A percentile compares a stretch with the other conserved stretches of the same genome.
Evolutionary conservation across 2,329 filamentous ascomycete species (phyloP).

Genomic region (Erysiphe pulchra): DNA sequence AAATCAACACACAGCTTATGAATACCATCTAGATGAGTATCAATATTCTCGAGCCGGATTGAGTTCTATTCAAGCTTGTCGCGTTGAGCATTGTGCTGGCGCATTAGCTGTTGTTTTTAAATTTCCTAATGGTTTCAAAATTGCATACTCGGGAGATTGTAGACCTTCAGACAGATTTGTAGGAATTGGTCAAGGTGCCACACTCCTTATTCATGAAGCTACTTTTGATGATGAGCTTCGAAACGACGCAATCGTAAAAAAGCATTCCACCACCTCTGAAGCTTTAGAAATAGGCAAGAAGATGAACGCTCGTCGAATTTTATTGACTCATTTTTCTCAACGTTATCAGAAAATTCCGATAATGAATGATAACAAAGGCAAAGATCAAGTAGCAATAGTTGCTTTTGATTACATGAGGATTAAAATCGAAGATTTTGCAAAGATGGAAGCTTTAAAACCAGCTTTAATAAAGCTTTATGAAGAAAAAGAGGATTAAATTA

Average conservation of each 20-base stretch:
- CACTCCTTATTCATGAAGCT: conserved; percentile 79
- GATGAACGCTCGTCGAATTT: conserved; percentile 57
- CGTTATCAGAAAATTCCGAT: conserved; percentile 34
- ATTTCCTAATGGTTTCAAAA: conserved; percentile 56
- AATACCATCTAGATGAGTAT: background rate
- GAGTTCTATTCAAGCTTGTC: conserved; percentile 35
- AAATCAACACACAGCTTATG: background rate
- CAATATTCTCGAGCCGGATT: conserved; percentile 23
- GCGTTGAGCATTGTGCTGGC: conserved; percentile 55
- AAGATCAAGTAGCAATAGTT: conserved; percentile 38
- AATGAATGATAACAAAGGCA: conserved; percentile 16
- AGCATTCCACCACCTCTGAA: conserved; percentile 70
- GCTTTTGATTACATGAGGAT: conserved; percentile 63
- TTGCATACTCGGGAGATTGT: conserved; percentile 88
- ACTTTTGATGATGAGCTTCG: conserved; percentile 76
- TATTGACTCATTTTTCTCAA: conserved; percentile 90
- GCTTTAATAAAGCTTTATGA: conserved; percentile 31
- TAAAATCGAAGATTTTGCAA: conserved; percentile 40
- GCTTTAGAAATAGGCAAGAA: conserved; percentile 49
- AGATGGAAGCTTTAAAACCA: conserved; percentile 35
- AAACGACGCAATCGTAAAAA: conserved; percentile 62
- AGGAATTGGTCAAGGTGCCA: conserved; percentile 43
- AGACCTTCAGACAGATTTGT: conserved; percentile 50
- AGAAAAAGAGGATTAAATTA: conserved; percentile 8
- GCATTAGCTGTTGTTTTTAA: conserved; percentile 55